phyloP scores from a whole-genome alignment of 805 yeast genomes.

The Kurtzmaniella fragi region DNA sequence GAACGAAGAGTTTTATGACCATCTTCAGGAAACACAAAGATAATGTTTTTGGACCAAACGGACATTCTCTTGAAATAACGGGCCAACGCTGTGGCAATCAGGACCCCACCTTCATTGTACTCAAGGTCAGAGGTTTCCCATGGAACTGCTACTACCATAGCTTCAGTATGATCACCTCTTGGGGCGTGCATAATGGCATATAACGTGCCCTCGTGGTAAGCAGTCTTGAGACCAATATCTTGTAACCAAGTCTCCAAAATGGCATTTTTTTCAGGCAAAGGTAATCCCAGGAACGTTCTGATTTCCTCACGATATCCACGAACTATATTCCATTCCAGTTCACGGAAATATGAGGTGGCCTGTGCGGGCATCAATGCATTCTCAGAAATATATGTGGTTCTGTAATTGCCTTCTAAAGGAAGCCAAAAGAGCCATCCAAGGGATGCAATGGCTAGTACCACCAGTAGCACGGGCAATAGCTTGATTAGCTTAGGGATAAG shows the following conservation, averaged over 20 bases:
- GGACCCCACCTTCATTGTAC: conserved; percentile 74
- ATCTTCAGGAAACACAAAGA: conserved; percentile 76
- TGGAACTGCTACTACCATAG: conserved; percentile 86
- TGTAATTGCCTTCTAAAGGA: conserved; percentile 77
- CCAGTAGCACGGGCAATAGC: conserved; percentile 28
- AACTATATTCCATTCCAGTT: conserved; percentile 88
- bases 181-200: conserved; percentile 90
- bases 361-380: conserved; percentile 97
- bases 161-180: conserved; percentile 93
- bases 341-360: conserved; percentile 86
- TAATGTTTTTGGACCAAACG: conserved; percentile 92
- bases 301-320: conserved; percentile 75
- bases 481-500: conserved; percentile 30
- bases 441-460: conserved; percentile 30
- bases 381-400: conserved; percentile 85
- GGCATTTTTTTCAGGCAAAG: conserved; percentile 36
- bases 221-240: conserved; percentile 68
- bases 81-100: conserved; percentile 67
- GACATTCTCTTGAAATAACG: conserved; percentile 82
- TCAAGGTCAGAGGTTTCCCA: conserved; percentile 67
- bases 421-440: conserved; percentile 47
- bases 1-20: conserved; percentile 62
- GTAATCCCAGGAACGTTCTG: conserved; percentile 27
- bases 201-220: conserved; percentile 41
- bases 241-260: conserved; percentile 55